phyloP scores from a whole-genome alignment of 2,329 filamentous ascomycete species.

The Hypoxylon sp. region DNA sequence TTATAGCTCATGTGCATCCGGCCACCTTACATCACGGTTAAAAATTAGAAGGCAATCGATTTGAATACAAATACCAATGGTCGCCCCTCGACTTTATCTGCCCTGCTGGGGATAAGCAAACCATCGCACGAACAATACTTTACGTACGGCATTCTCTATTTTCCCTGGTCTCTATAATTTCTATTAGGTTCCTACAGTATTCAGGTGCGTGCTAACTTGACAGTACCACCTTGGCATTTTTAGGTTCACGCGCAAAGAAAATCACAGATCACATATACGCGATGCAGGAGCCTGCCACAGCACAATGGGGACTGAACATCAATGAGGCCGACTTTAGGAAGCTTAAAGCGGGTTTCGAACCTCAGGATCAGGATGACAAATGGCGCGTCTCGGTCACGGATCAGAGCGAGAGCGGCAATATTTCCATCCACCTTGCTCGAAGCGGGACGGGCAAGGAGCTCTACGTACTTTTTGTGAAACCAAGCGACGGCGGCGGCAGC shows the following conservation, averaged over 20 bases:
- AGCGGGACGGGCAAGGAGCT: conserved; percentile 28
- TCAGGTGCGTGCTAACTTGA: not conserved
- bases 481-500: conserved; percentile 13
- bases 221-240: too few relatives aligned
- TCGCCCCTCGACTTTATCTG: not conserved
- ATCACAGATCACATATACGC: not conserved
- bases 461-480: conserved; percentile 31
- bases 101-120: not conserved
- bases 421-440: conserved; percentile 33
- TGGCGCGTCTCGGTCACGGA: conserved; percentile 32
- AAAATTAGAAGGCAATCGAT: not conserved
- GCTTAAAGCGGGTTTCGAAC: conserved; percentile 37
- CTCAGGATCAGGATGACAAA: conserved; percentile 36
- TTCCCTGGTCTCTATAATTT: not conserved
- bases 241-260: too few relatives aligned
- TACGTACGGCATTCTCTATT: not conserved
- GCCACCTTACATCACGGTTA: not conserved
- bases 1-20: not conserved
- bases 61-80: not conserved
- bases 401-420: conserved; percentile 26
- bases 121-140: not conserved
- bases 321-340: conserved; percentile 38
- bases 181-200: not conserved
- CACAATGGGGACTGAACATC: conserved; percentile 32
- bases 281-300: conserved; percentile 38